Percentiles rank a stretch among this genome's conserved stretches.
These are phyloP conservation scores for Wickerhamomyces alni DNA, from an alignment of 805 yeast genomes.

Conservation along the genomic window DNA sequence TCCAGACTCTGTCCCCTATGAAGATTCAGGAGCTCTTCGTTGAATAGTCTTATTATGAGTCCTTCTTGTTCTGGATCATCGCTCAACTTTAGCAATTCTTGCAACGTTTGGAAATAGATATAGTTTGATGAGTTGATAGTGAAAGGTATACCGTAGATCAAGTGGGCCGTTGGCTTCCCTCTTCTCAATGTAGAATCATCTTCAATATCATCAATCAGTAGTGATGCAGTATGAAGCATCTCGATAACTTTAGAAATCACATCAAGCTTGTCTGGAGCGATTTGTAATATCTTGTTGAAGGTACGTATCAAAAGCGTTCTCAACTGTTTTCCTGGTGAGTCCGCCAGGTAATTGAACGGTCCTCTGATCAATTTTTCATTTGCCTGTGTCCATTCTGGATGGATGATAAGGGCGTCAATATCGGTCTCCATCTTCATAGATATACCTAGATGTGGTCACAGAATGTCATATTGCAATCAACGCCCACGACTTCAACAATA, in stretches of 20 bases:
- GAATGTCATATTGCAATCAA: too few relatives aligned
- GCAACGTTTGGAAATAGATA: constrained; percentile 71
- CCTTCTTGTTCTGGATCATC: constrained; percentile 2
- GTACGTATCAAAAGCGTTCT: constrained; percentile 36
- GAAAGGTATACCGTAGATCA: constrained; percentile 68
- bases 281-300: constrained; percentile 46
- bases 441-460: too few relatives aligned
- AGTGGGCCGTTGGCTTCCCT: constrained; percentile 76
- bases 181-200: constrained; percentile 68
- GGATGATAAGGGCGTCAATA: background rate
- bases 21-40: constrained; percentile 71
- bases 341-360: constrained; percentile 19
- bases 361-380: constrained; percentile 12
- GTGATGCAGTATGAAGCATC: constrained; percentile 58
- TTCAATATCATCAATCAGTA: constrained; percentile 84
- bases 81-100: constrained; percentile 34
- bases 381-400: background rate
- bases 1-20: constrained; percentile 92
- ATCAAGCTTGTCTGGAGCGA: constrained; percentile 32
- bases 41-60: constrained; percentile 29
- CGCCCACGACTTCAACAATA: too few relatives aligned
- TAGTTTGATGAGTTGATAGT: constrained; percentile 81
- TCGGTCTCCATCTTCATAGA: background rate
- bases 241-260: constrained; percentile 45
- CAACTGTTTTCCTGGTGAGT: constrained; percentile 21